Percentiles rank a stretch among this genome's conserved stretches.
These are phyloP conservation scores for Abrus precatorius DNA, from an alignment of 306 rosid species.

Conservation along the genomic window DNA sequence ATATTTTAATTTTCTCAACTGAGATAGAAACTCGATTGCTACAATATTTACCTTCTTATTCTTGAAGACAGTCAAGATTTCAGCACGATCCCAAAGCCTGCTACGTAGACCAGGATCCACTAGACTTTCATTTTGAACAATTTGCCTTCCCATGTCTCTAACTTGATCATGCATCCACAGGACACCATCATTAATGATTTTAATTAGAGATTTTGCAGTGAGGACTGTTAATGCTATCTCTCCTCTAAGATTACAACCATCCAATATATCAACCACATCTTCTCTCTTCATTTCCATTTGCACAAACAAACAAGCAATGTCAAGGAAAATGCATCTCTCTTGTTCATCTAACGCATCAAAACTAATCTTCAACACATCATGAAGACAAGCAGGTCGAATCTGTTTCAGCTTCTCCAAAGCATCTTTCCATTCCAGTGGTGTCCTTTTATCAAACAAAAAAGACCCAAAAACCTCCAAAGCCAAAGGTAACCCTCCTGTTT, in stretches of 20 bases:
- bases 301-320: conserved; percentile 65
- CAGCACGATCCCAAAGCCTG: conserved; percentile 66
- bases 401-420: conserved; percentile 51
- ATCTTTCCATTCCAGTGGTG: conserved; percentile 53
- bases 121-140: conserved; percentile 44
- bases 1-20: too few relatives aligned
- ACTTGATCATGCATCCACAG: conserved; percentile 76
- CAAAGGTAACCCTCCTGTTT: conserved; percentile 65
- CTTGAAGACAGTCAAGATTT: conserved; percentile 55
- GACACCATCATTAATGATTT: conserved; percentile 32
- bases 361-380: conserved; percentile 62
- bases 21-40: not conserved
- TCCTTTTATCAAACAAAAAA: conserved; percentile 53
- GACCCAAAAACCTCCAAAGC: conserved; percentile 74
- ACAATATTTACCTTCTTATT: conserved; percentile 51
- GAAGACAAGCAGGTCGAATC: conserved; percentile 53
- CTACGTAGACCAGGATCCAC: conserved; percentile 52
- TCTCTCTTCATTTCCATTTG: conserved; percentile 55
- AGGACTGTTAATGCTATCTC: conserved; percentile 56
- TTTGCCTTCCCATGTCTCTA: conserved; percentile 76
- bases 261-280: conserved; percentile 54
- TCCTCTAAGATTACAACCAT: conserved; percentile 58
- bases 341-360: conserved; percentile 60
- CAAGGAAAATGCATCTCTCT: conserved; percentile 62
- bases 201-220: conserved; percentile 59